Base-by-base conservation (phyloP, 2,329 filamentous ascomycete species). In the Mariannaea elegans region DNA sequence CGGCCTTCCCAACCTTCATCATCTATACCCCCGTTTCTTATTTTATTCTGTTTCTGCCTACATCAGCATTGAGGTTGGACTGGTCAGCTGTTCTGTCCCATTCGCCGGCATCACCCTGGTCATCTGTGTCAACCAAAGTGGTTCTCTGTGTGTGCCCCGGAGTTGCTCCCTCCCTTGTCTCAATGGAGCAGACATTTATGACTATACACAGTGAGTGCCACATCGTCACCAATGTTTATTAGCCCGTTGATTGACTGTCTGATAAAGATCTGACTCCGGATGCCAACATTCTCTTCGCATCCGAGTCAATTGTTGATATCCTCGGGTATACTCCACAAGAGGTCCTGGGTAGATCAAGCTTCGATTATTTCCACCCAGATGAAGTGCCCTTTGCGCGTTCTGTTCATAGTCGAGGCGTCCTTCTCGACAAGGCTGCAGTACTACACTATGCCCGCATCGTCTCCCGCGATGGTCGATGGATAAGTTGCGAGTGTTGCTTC, bases 401-500 rank as follows among this genome's bases (percentile, higher is more conserved):
- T 27, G 82, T 94, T 53, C 91, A 95, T 76, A 87, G 82, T 66
- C 87, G 90, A 50, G 90, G 91, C 16, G 84, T 96, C 46, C 81
- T 87, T 54, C 84, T 94, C 61, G 93, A 96, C 79, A 95, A 93
- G 75, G 93, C 92, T 14, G 92, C 93, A 4, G 91, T 94, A 16
- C 81, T 97, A 59, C 89, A 92, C 62, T 96, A 96, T 78, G 91
- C 89, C 62, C 86, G 87, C 32, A 86, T 96, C 62, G 84, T 82
- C 68, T 86, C 90, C 56, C 87, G 84, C 44, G 80, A 89, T 69
- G 91, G 90, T 14, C 80, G 84, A 53, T 96, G 90, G 88, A 80
- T 94, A 36, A 87, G 86, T 63, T 95, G 92, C 77, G 93, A 97
- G 77, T 95, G 92, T 76, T 93, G 92, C 75, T 97, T 96, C 74